Conservation (phyloP, 164 flowering plant genomes). For the Chimonanthus praecox region DNA sequence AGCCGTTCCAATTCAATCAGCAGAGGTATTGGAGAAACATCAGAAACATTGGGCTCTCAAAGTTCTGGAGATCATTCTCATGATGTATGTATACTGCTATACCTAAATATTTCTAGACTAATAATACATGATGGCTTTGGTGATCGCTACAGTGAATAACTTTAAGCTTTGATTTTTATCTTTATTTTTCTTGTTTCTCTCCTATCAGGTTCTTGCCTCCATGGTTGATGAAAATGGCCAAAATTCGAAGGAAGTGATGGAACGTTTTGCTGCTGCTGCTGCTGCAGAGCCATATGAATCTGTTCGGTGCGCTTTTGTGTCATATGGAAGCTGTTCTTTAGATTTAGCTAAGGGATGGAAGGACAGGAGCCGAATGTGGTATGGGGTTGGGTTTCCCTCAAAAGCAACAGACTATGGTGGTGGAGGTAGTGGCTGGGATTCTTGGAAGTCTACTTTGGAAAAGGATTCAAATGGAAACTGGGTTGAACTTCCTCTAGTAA, state of each 20-base stretch:
- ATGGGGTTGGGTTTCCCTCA: slow-evolving; percentile 77
- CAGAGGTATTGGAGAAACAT: slow-evolving; percentile 36
- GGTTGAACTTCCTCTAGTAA: slow-evolving; percentile 90
- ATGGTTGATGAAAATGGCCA: slow-evolving; percentile 96
- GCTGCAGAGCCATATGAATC: slow-evolving; percentile 99
- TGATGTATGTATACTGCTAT: slow-evolving; percentile 57
- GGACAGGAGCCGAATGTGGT: slow-evolving; percentile 91
- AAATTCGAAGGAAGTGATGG: slow-evolving; percentile 84
- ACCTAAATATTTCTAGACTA: neutral
- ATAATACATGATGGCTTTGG: neutral
- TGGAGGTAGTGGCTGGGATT: slow-evolving; percentile 96
- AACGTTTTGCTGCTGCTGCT: slow-evolving; percentile 93
- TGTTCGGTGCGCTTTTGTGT: slow-evolving; percentile 94
- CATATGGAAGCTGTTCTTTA: slow-evolving; percentile 86
- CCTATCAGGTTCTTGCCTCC: slow-evolving; percentile 78
- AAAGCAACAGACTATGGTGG: slow-evolving; percentile 61
- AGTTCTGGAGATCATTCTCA: slow-evolving; percentile 63
- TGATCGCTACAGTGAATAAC: neutral
- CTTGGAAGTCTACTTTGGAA: slow-evolving; percentile 76
- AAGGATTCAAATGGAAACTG: slow-evolving; percentile 84
- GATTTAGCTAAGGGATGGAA: slow-evolving; percentile 96
- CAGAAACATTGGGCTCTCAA: slow-evolving; percentile 34
- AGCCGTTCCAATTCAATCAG: slow-evolving; percentile 31
- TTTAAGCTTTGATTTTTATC: neutral
- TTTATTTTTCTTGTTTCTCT: neutral